Percentiles rank a stretch among this genome's conserved stretches.
These are phyloP conservation scores for Spirogloea muscicola DNA, from an alignment of 139 green algal genomes.

Conservation along the genomic window DNA sequence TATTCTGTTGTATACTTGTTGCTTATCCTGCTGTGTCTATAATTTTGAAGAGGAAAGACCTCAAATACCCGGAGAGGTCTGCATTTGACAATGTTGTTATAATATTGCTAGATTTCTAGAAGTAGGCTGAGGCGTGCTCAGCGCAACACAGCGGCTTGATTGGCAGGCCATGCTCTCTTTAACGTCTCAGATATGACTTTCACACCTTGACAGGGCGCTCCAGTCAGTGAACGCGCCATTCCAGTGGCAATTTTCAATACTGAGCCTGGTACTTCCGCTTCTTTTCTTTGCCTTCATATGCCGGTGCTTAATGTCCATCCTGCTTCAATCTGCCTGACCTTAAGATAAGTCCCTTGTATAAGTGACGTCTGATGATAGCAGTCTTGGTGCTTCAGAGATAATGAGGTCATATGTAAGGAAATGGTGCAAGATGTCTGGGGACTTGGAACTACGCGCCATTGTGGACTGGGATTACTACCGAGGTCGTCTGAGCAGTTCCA, in stretches of 20 bases:
- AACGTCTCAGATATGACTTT: too few species aligned
- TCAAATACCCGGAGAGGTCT: too few species aligned
- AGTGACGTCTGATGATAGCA: neutral
- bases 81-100: too few species aligned
- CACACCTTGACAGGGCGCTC: conserved; percentile 49
- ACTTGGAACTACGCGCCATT: conserved; percentile 63
- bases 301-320: neutral
- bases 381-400: conserved; percentile 52
- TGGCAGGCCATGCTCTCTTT: too few species aligned
- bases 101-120: too few species aligned
- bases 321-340: neutral
- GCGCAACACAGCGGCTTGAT: too few species aligned
- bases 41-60: too few species aligned
- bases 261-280: conserved; percentile 53
- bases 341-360: neutral
- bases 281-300: neutral
- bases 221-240: conserved; percentile 85
- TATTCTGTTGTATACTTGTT: too few species aligned
- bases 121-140: too few species aligned
- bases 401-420: conserved; percentile 76
- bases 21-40: too few species aligned
- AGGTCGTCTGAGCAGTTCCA: conserved; percentile 80
- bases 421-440: conserved; percentile 69
- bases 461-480: conserved; percentile 98
- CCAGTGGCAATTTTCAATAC: conserved; percentile 90